Evolutionary conservation across 805 yeast species (phyloP).

Genomic region (Zygosaccharomyces rouxii): DNA sequence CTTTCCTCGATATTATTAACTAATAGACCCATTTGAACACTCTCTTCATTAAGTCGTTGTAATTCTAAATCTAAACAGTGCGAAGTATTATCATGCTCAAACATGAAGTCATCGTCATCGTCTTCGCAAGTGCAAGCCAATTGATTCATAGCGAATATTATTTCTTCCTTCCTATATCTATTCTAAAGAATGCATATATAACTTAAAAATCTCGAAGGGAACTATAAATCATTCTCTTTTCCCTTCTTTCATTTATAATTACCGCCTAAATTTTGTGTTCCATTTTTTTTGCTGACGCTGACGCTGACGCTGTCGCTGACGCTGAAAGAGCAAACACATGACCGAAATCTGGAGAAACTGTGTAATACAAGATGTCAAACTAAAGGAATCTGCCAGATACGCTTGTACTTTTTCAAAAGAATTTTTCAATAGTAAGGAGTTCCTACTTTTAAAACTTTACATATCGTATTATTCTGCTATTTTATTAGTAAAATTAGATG

Average conservation of each 20-base stretch:
- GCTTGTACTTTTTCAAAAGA: too few relatives aligned
- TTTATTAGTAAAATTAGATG: too few relatives aligned
- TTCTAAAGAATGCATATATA: not conserved
- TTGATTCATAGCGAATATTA: constrained; percentile 1
- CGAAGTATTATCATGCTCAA: constrained; percentile 7
- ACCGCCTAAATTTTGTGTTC: not conserved
- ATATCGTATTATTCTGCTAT: too few relatives aligned
- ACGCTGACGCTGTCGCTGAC: not conserved
- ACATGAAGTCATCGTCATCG: constrained; percentile 9
- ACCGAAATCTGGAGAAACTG: not conserved
- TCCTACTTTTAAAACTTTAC: too few relatives aligned
- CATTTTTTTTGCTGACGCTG: not conserved
- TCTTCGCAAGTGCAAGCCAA: not conserved
- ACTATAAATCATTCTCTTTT: too few relatives aligned
- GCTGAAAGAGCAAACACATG: not conserved
- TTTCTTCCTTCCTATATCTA: not conserved
- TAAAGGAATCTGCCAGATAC: too few relatives aligned
- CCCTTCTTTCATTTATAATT: not conserved
- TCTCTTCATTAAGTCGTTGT: constrained; percentile 3
- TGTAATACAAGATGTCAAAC: not conserved
- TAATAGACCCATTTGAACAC: constrained; percentile 4
- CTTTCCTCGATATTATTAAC: constrained; percentile 7
- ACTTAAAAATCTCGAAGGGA: not conserved
- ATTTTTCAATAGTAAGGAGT: too few relatives aligned
- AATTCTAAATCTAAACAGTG: constrained; percentile 1